A percentile compares a stretch with the other conserved stretches of the same genome.
Conservation (phyloP, 371 early-diverging fungal species). For the Lichtheimia corymbifera region DNA sequence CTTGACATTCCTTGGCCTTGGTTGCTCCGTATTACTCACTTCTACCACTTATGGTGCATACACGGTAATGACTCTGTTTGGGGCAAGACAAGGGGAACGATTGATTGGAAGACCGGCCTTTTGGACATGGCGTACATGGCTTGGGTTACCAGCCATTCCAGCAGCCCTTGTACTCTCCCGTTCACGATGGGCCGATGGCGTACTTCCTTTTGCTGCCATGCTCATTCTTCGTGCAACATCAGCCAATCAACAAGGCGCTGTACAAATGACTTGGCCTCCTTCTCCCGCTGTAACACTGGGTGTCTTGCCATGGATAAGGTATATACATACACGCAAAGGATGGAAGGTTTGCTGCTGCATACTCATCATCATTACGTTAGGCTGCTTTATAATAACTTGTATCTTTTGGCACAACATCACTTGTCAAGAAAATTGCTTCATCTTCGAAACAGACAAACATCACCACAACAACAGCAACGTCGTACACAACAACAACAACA, state of each 20-base stretch:
- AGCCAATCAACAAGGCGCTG: slow-evolving; percentile 28
- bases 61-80: slow-evolving; percentile 72
- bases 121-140: slow-evolving; percentile 74
- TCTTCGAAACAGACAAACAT: slow-evolving; percentile 12
- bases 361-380: slow-evolving; percentile 22
- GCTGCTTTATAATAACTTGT: slow-evolving; percentile 54
- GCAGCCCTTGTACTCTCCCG: slow-evolving; percentile 63
- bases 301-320: slow-evolving; percentile 61
- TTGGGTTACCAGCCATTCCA: slow-evolving; percentile 65
- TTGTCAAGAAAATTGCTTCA: slow-evolving; percentile 28
- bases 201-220: slow-evolving; percentile 35
- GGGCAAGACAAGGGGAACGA: slow-evolving; percentile 63
- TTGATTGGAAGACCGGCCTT: slow-evolving; percentile 58
- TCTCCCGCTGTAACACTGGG: slow-evolving; percentile 55
- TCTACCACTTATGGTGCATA: slow-evolving; percentile 72
- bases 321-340: slow-evolving; percentile 2
- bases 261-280: slow-evolving; percentile 55
- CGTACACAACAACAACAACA: slow-evolving; percentile 3
- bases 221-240: slow-evolving; percentile 26
- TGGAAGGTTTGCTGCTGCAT: too few species aligned
- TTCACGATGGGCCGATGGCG: slow-evolving; percentile 41
- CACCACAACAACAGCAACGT: slow-evolving; percentile 22
- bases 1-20: slow-evolving; percentile 61
- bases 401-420: slow-evolving; percentile 23
- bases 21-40: slow-evolving; percentile 62